These are phyloP conservation scores for Oryza nivara DNA, from an alignment of 176 grass and related monocot species.

Conservation along the genomic window DNA sequence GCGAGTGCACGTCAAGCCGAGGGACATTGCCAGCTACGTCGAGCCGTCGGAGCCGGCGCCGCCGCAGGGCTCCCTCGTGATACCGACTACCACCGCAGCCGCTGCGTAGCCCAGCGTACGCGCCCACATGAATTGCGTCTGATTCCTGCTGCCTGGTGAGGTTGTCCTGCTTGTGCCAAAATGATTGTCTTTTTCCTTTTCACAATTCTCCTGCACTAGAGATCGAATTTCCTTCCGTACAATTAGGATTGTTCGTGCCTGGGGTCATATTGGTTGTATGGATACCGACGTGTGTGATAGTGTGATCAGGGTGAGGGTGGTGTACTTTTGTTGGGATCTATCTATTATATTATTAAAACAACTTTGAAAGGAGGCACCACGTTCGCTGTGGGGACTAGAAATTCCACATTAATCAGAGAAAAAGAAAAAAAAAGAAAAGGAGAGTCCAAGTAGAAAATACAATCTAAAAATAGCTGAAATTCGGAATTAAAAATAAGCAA, in stretches of 20 bases:
- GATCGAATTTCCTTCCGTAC: not conserved
- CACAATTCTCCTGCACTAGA: not conserved
- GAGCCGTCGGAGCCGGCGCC: slow-evolving; percentile 11
- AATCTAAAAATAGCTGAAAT: too few species aligned
- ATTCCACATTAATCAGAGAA: too few species aligned
- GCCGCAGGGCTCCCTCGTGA: slow-evolving; percentile 31
- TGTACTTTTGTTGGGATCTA: slow-evolving; percentile 39
- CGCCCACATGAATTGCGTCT: not conserved
- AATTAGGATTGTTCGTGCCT: not conserved
- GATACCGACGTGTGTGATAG: not conserved
- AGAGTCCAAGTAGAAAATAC: too few species aligned
- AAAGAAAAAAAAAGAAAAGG: too few species aligned
- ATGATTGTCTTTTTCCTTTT: not conserved
- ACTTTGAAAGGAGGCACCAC: too few species aligned
- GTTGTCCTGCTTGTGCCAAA: slow-evolving; percentile 17
- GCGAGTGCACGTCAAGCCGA: slow-evolving; percentile 64
- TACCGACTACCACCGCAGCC: slow-evolving; percentile 56
- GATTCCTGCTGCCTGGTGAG: not conserved
- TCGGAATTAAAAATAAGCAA: too few species aligned
- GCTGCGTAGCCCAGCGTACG: slow-evolving; percentile 47
- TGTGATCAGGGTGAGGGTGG: not conserved
- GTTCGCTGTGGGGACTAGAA: too few species aligned
- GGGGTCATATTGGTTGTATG: slow-evolving; percentile 32
- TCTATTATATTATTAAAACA: not conserved
- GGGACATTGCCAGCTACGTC: slow-evolving; percentile 54